Evolutionary conservation across 2,329 filamentous ascomycete genomes (phyloP), one percentile per base, ranked within the genome.

Genomic region (Orbilia ellipsospora): DNA sequence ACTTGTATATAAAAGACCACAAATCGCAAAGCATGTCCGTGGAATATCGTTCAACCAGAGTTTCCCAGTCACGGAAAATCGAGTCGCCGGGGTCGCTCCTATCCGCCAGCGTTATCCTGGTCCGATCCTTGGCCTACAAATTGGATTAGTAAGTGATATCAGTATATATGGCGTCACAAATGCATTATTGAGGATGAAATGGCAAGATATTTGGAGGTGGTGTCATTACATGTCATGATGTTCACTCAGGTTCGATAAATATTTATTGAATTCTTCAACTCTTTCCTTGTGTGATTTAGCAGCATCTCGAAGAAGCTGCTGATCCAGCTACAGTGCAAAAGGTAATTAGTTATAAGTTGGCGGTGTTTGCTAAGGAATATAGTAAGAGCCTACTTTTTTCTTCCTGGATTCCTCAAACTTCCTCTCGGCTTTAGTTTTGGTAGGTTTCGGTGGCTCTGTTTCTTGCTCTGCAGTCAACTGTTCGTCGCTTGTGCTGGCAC

Each of bases 271-370:
- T 82, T 97, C 93, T 82, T 98, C 94, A 51, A 99, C 94, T 10
- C 93, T 89, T 84, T 99, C 92, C 82, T 98, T 98, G 83, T 99
- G 95, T 31, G 94, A 96, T 86, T 97, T 98, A 78, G 94, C 88
- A 15, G 96, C 90, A 81, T 97, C 94, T 28, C 80, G 79, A 81
- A 91, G 90, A 52, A 96, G 84, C 77, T 93, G 86, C 80, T 97
- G 90, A 79, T 95, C 89, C 80, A 98, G 85, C 92, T 95, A 61
- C 23, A 23, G 5, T 36, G 31, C 31, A 2, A 10, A 36, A 23
- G 5, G 31, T 6, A 36, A 10, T 36, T 36, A 36, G 31, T 36
- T 36, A 36, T 10, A 10, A 36, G 8, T 1, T 36, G 10, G 10
- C 10, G 1, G 31, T 48, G 44, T 48, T 15, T 13, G 13, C 10